Conservation (phyloP, 352 stramenopile species). For the Phytophthora constricta region DNA sequence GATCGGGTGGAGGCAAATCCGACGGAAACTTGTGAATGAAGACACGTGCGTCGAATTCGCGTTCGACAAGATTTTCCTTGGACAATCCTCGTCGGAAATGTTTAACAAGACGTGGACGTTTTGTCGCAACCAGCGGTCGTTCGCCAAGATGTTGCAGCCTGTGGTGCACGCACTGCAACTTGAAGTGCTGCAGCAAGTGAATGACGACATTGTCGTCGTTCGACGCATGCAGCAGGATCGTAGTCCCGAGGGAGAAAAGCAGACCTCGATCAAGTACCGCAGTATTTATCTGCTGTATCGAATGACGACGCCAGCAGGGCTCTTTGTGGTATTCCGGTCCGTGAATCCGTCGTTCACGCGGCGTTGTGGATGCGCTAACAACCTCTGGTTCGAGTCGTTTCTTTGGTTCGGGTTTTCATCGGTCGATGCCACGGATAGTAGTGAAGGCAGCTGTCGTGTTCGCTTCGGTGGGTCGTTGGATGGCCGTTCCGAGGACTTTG, state of each 20-base stretch:
- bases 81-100: conserved; percentile 20
- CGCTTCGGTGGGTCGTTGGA: conserved; percentile 42
- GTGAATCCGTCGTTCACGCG: conserved; percentile 42
- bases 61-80: conserved; percentile 34
- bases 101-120: conserved; percentile 42
- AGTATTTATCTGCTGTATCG: conserved; percentile 45
- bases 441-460: conserved; percentile 21
- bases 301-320: conserved; percentile 32
- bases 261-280: conserved; percentile 39
- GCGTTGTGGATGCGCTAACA: conserved; percentile 36
- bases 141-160: conserved; percentile 32
- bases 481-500: conserved; percentile 36
- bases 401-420: conserved; percentile 41
- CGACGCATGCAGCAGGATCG: conserved; percentile 41
- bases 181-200: conserved; percentile 42
- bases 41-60: conserved; percentile 37
- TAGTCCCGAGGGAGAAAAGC: conserved; percentile 26
- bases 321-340: conserved; percentile 43
- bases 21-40: conserved; percentile 18
- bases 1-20: conserved; percentile 38
- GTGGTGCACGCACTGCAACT: conserved; percentile 33
- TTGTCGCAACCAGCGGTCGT: conserved; percentile 36
- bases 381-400: conserved; percentile 45
- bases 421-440: not conserved
- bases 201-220: conserved; percentile 46